Evolutionary conservation across 148 eudicot genomes (phyloP), one percentile per base, ranked within the genome.

Genomic region (Rhododendron ferrugineum): DNA sequence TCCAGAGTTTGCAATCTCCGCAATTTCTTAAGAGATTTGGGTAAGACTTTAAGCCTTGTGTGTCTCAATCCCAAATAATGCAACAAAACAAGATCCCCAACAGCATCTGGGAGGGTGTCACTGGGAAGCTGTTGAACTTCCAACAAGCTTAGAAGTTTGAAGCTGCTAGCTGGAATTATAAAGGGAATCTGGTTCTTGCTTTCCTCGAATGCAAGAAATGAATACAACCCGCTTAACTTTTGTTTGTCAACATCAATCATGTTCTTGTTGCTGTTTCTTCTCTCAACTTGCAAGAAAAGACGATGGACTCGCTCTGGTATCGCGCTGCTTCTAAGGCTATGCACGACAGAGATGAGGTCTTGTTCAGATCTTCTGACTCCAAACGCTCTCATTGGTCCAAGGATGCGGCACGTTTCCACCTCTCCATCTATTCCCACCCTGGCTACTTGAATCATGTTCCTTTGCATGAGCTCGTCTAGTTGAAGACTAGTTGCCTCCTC

Each of bases 301-400:
- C 22, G 58, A 54, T 3, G 22, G 58, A 54, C 58, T 54, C 20
- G 5, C 58, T 3, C 22, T 54, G 22, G 58, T 22, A 4, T 49
- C 0, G 6, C 1, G 1, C 5, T 0, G 58, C 6, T 0, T 54
- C 22, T 0, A 4, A 54, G 0, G 58, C 0, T 14, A 54, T 0
- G 58, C 58, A 54, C 58, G 1, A 16, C 58, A 14, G 58, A 54
- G 22, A 3, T 22, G 22, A 16, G 20, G 22, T 54, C 58, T 54
- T 54, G 58, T 54, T 54, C 22, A 14, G 22, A 54, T 54, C 58
- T 54, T 54, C 5, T 14, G 58, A 16, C 58, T 4, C 58, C 22
- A 16, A 54, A 54, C 22, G 0, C 58, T 54, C 58, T 54, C 58
- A 54, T 14, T 54, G 58, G 58, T 54, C 0, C 58, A 54, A 54